A percentile compares a stretch with the other conserved stretches of the same genome.
Evolutionary conservation across 1,284 basidiomycete genomes (phyloP).

Genomic region (Trichosporon coremiiforme): DNA sequence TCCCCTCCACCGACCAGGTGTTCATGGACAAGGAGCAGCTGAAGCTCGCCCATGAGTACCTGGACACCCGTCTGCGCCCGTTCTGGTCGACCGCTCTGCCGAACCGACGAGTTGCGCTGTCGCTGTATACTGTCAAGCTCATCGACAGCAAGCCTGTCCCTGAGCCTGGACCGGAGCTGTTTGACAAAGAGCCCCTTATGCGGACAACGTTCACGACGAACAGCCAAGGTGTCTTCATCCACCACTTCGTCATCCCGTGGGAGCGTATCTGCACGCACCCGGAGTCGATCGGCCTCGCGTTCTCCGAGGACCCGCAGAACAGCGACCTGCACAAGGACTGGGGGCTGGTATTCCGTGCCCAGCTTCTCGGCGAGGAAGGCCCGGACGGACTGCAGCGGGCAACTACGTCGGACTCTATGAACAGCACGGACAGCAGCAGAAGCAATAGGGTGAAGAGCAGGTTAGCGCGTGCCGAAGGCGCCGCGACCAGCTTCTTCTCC

Average conservation of each 20-base stretch:
- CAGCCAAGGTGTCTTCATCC: conserved; percentile 71
- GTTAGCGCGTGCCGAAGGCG: conserved; percentile 2
- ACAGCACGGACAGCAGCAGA: conserved; percentile 5
- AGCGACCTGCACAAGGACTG: conserved; percentile 52
- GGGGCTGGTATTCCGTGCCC: conserved; percentile 33
- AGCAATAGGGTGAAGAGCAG: neutral
- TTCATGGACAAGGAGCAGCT: conserved; percentile 48
- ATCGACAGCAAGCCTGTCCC: conserved; percentile 14
- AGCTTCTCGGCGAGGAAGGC: conserved; percentile 31
- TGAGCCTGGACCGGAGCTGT: conserved; percentile 38
- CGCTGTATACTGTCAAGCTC: conserved; percentile 38
- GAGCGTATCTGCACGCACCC: conserved; percentile 67
- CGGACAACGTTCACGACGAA: conserved; percentile 63
- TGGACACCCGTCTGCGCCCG: conserved; percentile 70
- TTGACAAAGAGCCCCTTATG: conserved; percentile 59
- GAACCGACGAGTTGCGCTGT: conserved; percentile 43
- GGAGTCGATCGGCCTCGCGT: conserved; percentile 63
- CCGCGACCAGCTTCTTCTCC: conserved; percentile 26
- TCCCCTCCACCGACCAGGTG: conserved; percentile 29
- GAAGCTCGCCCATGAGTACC: conserved; percentile 66
- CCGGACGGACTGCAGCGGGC: conserved; percentile 20
- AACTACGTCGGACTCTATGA: neutral
- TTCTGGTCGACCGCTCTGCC: conserved; percentile 62
- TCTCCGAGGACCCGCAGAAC: conserved; percentile 58
- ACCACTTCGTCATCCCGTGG: conserved; percentile 67